A percentile compares a stretch with the other conserved stretches of the same genome.
These are phyloP conservation scores for Penicillium simplicissimum DNA, from an alignment of 495 filamentous ascomycete species.

Conservation along the genomic window DNA sequence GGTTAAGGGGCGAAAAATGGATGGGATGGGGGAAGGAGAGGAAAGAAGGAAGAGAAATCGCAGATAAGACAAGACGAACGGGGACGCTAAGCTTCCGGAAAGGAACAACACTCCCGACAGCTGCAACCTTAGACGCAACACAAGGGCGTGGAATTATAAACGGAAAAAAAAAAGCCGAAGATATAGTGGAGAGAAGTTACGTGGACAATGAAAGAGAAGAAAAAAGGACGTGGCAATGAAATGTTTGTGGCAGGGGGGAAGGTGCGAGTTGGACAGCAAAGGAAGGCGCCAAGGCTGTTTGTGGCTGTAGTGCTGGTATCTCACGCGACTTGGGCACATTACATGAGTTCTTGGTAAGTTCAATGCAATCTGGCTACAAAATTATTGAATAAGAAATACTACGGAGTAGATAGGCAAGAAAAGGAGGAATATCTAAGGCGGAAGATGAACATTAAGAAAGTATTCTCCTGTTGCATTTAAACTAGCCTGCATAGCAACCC, in stretches of 20 bases:
- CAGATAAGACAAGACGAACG: conserved; percentile 23
- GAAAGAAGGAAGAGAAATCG: conserved; percentile 24
- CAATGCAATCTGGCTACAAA: no score
- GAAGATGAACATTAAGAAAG: not conserved
- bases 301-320: not conserved
- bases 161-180: conserved; percentile 8
- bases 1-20: conserved; percentile 16
- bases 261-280: conserved; percentile 3
- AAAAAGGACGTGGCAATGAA: conserved; percentile 7
- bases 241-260: conserved; percentile 2
- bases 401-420: no score
- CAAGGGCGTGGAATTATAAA: not conserved
- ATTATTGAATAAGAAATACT: no score
- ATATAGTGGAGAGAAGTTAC: not conserved
- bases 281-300: conserved; percentile 12
- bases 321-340: not conserved
- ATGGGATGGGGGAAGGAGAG: conserved; percentile 20
- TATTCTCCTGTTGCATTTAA: not conserved
- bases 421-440: no score
- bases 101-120: conserved; percentile 27
- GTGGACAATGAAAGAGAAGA: not conserved
- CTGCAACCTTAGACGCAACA: conserved; percentile 1
- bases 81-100: conserved; percentile 27
- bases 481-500: conserved; percentile 1
- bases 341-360: no score